These are phyloP conservation scores for Euphorbia pulcherrima DNA, from an alignment of 345 rosid genomes.

Conservation along the genomic window DNA sequence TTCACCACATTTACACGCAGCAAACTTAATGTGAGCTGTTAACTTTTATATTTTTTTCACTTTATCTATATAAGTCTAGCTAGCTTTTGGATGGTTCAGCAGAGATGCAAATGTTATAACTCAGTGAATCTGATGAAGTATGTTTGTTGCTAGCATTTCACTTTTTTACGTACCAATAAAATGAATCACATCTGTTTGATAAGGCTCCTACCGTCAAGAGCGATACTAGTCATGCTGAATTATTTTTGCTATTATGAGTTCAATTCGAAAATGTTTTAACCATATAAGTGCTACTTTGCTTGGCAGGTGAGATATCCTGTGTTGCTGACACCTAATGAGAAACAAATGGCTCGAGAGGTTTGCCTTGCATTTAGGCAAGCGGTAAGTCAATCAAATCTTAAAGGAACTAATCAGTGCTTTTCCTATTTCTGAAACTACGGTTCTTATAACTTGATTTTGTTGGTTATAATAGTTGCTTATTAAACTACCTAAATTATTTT, in stretches of 20 bases:
- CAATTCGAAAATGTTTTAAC: constrained; percentile 6
- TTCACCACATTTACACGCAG: not conserved
- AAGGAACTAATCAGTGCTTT: not conserved
- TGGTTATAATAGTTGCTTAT: constrained; percentile 4
- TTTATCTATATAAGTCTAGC: not conserved
- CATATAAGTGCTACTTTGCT: constrained; percentile 15
- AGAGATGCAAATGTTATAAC: not conserved
- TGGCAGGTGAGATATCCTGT: constrained; percentile 86
- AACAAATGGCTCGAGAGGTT: constrained; percentile 99
- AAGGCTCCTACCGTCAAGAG: not conserved
- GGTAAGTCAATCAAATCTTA: constrained; percentile 43
- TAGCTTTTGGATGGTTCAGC: not conserved
- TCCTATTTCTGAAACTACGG: not conserved
- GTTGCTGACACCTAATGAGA: constrained; percentile 86
- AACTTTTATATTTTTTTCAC: not conserved
- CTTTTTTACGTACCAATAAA: not conserved
- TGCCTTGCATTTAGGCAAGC: constrained; percentile 94
- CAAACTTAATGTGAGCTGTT: not conserved
- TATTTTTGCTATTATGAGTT: not conserved
- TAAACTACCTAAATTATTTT: too few relatives aligned
- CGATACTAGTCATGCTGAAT: not conserved
- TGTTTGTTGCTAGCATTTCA: not conserved
- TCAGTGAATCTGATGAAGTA: not conserved
- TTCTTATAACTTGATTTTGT: constrained; percentile 2
- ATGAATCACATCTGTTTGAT: too few relatives aligned